phyloP scores from a whole-genome alignment of 2,329 filamentous ascomycete genomes.

The Colletotrichum sp. region DNA sequence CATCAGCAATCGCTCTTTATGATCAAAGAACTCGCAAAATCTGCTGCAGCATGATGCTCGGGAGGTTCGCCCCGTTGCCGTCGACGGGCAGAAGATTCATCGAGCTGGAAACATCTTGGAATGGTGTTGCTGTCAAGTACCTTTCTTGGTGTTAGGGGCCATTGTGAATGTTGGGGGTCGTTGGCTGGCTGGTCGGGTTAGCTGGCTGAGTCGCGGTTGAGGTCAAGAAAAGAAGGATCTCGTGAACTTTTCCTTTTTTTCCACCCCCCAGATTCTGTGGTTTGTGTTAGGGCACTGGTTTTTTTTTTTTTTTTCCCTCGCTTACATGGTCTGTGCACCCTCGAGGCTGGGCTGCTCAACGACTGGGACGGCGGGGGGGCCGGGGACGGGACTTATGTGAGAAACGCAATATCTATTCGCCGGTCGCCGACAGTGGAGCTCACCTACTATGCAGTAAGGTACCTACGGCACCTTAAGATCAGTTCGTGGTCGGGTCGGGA shows the following conservation, averaged over 20 bases:
- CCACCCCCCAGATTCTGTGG: background rate
- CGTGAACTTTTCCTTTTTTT: background rate
- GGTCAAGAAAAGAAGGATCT: background rate
- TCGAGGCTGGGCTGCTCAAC: too few relatives aligned
- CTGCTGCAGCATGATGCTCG: slow-evolving; percentile 72
- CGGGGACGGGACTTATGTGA: background rate
- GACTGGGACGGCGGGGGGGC: too few relatives aligned
- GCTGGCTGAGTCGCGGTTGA: slow-evolving; percentile 14
- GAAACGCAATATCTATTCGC: background rate
- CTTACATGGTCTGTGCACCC: background rate
- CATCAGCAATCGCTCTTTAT: slow-evolving; percentile 76
- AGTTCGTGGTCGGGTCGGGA: too few relatives aligned
- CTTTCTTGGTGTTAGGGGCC: slow-evolving; percentile 45
- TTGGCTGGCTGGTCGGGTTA: slow-evolving; percentile 25
- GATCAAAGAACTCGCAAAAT: slow-evolving; percentile 72
- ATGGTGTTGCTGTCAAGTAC: slow-evolving; percentile 28
- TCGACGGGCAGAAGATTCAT: slow-evolving; percentile 17
- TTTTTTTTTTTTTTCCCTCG: background rate
- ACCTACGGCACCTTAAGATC: too few relatives aligned
- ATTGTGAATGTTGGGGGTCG: slow-evolving; percentile 33
- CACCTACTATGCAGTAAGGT: too few relatives aligned
- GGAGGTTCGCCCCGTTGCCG: slow-evolving; percentile 7
- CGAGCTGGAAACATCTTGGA: slow-evolving; percentile 7
- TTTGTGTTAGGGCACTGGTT: background rate
- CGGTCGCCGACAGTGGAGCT: background rate